Conservation (phyloP, 139 green algal species). For the Zygnema circumcarinatum region DNA sequence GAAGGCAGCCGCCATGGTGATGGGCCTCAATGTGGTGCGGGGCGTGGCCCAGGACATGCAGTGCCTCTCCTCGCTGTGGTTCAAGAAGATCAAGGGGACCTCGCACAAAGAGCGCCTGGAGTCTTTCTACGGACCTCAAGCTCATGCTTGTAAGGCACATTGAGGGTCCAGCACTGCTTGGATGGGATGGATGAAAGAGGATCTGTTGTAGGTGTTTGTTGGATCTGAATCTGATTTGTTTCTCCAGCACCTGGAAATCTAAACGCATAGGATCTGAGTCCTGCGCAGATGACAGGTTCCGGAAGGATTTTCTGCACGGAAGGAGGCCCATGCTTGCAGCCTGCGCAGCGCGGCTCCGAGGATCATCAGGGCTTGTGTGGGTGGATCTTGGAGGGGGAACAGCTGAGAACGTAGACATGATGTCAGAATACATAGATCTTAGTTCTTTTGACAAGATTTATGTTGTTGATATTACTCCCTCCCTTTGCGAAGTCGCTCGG, state of each 20-base stretch:
- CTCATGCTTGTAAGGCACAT: conserved; percentile 49
- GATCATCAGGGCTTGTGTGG: conserved; percentile 78
- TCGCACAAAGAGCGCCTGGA: conserved; percentile 61
- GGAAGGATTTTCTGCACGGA: conserved; percentile 91
- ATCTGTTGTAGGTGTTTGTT: too few species aligned
- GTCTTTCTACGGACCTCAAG: conserved; percentile 59
- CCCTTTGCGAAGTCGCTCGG: conserved; percentile 86
- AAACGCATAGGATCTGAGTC: too few species aligned
- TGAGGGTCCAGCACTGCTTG: too few species aligned
- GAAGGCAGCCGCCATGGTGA: conserved; percentile 51
- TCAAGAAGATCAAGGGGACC: conserved; percentile 50
- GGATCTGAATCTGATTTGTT: too few species aligned
- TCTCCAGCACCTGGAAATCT: too few species aligned
- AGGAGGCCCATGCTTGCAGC: conserved; percentile 90
- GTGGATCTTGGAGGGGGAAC: conserved; percentile 94
- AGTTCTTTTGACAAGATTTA: conserved; percentile 93
- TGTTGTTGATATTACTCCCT: conserved; percentile 93
- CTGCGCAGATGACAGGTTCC: conserved; percentile 92
- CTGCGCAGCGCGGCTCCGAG: conserved; percentile 78
- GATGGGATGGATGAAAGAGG: too few species aligned
- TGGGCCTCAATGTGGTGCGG: conserved; percentile 6
- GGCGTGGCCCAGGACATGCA: conserved; percentile 52
- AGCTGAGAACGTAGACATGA: conserved; percentile 93
- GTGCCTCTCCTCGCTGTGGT: conserved; percentile 58
- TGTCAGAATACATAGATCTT: conserved; percentile 89